Base-by-base conservation (phyloP, 2,329 filamentous ascomycete species). In the Penicillium capsulatum region DNA sequence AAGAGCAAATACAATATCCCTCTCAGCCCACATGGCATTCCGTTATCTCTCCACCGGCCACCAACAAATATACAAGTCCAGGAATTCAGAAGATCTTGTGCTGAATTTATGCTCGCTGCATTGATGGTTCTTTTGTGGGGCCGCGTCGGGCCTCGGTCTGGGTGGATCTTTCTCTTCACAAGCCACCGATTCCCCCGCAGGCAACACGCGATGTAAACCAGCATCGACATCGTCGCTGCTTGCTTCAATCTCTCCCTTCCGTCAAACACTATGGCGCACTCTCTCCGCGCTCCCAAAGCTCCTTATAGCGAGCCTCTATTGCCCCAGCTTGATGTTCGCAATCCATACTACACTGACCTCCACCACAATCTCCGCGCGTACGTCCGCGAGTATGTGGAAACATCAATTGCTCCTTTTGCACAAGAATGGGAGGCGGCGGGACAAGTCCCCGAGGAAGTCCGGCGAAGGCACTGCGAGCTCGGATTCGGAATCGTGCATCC, bases 381-480 rank as follows among this genome's bases (percentile, higher is more conserved):
- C 3, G 64, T 83, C 0, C 74, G 81, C 27, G 55, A 69, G 16
- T 84, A 83, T 45, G 66, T 84, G 33, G 74, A 84, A 42, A 67
- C 71, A 2, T 64, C 80, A 26, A 68, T 84, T 31, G 64, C 75
- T 2, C 80, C 79, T 0, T 68, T 74, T 47, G 74, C 75, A 3
- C 70, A 80, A 20, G 77, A 83, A 27, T 85, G 81, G 81, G 82
- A 85, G 55, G 71, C 69, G 3, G 73, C 73, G 2, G 73, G 74
- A 2, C 58, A 73, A 38, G 75, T 76, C 9, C 75, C 75, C 8
- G 55, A 61, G 5, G 51, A 62, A 31, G 73, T 64, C 24, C 58
- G 65, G 29, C 56, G 55, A 4, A 51, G 52, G 5, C 69, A 69
- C 38, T 60, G 61, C 42, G 55, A 63, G 32, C 63, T 69, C 1